Base-by-base conservation (phyloP, 2,329 filamentous ascomycete genomes). In the Massarina eburnea region DNA sequence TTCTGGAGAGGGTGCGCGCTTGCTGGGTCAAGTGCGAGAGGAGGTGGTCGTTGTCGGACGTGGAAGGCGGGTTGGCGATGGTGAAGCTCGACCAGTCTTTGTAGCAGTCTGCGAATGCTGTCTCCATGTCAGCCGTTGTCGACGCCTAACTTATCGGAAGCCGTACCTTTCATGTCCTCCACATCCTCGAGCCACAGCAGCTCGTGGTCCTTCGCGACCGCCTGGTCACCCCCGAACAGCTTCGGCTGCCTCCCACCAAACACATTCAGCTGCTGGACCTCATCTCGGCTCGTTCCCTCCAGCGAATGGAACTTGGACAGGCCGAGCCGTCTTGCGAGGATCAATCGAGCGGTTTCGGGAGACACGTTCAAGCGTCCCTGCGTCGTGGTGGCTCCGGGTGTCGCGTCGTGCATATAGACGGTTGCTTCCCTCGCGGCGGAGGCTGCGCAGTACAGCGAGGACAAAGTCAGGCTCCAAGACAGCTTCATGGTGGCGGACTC, bases 251-350 rank as follows among this genome's bases (percentile, higher is more conserved):
- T 45, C 37, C 69, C 68, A 29, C 76, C 75, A 55, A 71, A 76
- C 24, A 63, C 62, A 61, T 78, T 78, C 51, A 80, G 70, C 38
- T 72, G 70, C 27, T 69, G 54, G 40, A 80, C 58, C n/a, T 65
- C 66, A 8, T 72, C 67, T 9, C 73, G 67, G 39, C 67, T 67
- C 21, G 65, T 54, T 47, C 71, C 54, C 46, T 71, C 66, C 38
- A 76, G 60, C 19, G 66, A 60, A 53, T 80, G 76, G 62, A 72
- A 79, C 43, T 72, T 69, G 42, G 76, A 74, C 26, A 80, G 65
- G 15, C 76, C 76, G 20, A 78, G 70, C 56, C 76, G 66, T 61
- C 78, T 74, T 39, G 77, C 77, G 48, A 80, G 58, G 39, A 80
- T 71, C 46, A 80, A 61, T 59, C 77, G 70, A 54, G 77, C 75